Evolutionary conservation across 2,329 filamentous ascomycete species (phyloP), one percentile per base, ranked within the genome.

Genomic region (Cordyceps cateniannulata): DNA sequence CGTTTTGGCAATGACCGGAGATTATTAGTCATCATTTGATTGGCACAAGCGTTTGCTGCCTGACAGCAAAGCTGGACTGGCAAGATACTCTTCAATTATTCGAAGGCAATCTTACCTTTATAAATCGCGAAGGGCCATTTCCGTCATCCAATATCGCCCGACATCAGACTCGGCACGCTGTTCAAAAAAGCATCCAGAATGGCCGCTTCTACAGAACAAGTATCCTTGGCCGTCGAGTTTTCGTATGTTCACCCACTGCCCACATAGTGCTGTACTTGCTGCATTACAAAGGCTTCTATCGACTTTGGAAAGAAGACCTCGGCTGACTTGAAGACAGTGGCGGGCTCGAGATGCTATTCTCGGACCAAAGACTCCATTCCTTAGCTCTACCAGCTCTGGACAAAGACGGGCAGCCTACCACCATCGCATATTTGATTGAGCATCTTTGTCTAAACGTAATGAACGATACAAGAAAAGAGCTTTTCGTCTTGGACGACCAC

Each of bases 321-420:
- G n/a, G 27, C 40, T 56, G 40, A 56, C 53, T 42, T 12, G 61
- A 61, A 62, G 61, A 50, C 67, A 93, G 95, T 65, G 95, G 95
- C 64, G 95, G 95, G 24, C 84, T 99, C 20, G 95, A 99, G 77
- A 89, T 96, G 78, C 87, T 99, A 65, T 99, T 99, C 76, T 85
- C 87, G 35, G 88, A 96, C 72, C 80, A 91, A 75, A 85, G 88
- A 60, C 88, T 86, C 67, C 90, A 93, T 72, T 76, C 80, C 24
- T 72, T 99, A 50, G 76, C 80, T 3, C 74, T 98, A 47, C 91
- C 93, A 22, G 75, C 82, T 32, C 80, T 71, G 60, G 82, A 87
- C 69, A 76, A 81, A 58, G 76, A 84, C 63, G 86, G 86, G 53
- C 77, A 78, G 61, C 80, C 84, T 10, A 77, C 86, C 58, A 95